Percentiles rank a stretch among this genome's conserved stretches.
These are phyloP conservation scores for Penicillium sp. DNA, from an alignment of 2,329 filamentous ascomycete species.

Conservation along the genomic window DNA sequence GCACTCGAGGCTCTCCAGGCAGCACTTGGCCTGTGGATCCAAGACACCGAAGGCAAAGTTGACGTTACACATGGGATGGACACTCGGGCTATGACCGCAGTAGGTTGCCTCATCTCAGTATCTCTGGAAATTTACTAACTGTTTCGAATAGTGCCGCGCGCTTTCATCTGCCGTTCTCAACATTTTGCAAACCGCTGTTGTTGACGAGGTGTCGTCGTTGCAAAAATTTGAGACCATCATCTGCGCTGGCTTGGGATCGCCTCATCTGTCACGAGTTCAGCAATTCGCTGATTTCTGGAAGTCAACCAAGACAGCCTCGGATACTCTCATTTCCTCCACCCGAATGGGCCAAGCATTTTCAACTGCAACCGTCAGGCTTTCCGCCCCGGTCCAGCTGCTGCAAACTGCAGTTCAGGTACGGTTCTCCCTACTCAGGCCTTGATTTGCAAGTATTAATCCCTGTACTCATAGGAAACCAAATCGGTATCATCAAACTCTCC, in stretches of 20 bases:
- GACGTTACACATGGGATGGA: constrained; percentile 36
- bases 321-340: constrained; percentile 68
- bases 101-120: constrained; percentile 32
- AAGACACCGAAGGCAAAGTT: constrained; percentile 39
- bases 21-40: constrained; percentile 44
- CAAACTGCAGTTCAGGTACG: not conserved
- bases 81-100: constrained; percentile 42
- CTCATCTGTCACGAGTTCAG: constrained; percentile 58
- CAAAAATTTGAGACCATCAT: constrained; percentile 60
- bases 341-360: constrained; percentile 67
- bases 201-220: constrained; percentile 48
- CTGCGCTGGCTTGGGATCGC: constrained; percentile 60
- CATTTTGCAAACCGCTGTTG: constrained; percentile 38
- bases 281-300: constrained; percentile 71
- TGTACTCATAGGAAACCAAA: not conserved
- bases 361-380: constrained; percentile 62
- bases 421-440: not conserved
- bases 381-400: constrained; percentile 49
- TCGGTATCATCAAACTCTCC: not conserved
- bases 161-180: constrained; percentile 41
- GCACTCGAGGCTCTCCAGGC: constrained; percentile 66
- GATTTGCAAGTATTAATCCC: not conserved
- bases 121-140: constrained; percentile 28
- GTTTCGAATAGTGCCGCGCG: constrained; percentile 37
- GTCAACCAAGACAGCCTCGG: constrained; percentile 63